These are phyloP conservation scores for Tuber aestivum DNA, from an alignment of 495 filamentous ascomycete species.

Conservation along the genomic window DNA sequence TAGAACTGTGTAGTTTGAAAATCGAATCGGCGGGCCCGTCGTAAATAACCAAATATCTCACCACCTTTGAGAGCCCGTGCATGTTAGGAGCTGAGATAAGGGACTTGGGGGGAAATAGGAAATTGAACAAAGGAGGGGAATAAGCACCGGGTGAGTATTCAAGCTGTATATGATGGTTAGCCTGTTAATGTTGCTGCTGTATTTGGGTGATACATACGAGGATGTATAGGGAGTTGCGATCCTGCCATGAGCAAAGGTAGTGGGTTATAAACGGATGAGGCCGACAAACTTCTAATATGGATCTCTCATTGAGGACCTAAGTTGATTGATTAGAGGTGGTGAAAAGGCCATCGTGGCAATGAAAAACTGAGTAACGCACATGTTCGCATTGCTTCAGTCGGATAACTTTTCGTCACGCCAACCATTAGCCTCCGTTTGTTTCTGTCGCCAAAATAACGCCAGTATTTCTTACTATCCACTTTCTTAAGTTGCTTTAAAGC, in stretches of 20 bases:
- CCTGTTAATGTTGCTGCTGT: slow-evolving; percentile 9
- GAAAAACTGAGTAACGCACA: slow-evolving; percentile 49
- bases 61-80: slow-evolving; percentile 52
- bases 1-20: slow-evolving; percentile 85
- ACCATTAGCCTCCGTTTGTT: slow-evolving; percentile 24
- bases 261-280: slow-evolving; percentile 94
- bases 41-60: slow-evolving; percentile 90
- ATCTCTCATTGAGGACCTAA: slow-evolving; percentile 66
- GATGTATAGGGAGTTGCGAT: slow-evolving; percentile 84
- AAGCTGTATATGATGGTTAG: slow-evolving; percentile 35
- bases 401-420: slow-evolving; percentile 59
- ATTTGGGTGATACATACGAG: slow-evolving; percentile 54
- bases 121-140: slow-evolving; percentile 1
- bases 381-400: slow-evolving; percentile 96
- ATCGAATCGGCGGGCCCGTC: slow-evolving; percentile 77
- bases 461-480: slow-evolving; percentile 56
- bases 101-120: not conserved
- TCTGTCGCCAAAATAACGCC: slow-evolving; percentile 27
- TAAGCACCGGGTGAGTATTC: slow-evolving; percentile 40
- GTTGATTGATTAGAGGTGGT: slow-evolving; percentile 13
- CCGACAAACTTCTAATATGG: slow-evolving; percentile 75
- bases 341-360: not conserved
- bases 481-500: slow-evolving; percentile 93
- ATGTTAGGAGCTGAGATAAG: slow-evolving; percentile 16
- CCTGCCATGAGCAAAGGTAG: slow-evolving; percentile 83